Evolutionary conservation across 1,284 basidiomycete genomes (phyloP).

Genomic region (Puccinia coronata): DNA sequence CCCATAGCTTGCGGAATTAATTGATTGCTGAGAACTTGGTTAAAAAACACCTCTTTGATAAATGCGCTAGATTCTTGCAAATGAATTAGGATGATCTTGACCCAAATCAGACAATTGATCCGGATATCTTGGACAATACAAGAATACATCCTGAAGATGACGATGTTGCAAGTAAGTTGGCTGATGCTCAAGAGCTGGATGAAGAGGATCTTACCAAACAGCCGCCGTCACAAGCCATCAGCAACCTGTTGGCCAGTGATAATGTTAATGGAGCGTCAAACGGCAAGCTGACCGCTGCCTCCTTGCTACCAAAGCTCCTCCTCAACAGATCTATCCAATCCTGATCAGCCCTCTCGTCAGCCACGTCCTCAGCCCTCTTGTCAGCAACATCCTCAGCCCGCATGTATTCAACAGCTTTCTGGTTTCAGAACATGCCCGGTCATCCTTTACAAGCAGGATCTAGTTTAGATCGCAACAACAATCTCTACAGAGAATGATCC

Average conservation of each 20-base stretch:
- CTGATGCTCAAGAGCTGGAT: conserved; percentile 91
- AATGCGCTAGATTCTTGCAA: conserved; percentile 86
- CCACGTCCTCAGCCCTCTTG: too few relatives aligned
- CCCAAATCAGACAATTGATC: conserved; percentile 68
- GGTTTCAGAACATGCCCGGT: too few relatives aligned
- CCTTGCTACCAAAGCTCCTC: too few relatives aligned
- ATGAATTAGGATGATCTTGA: conserved; percentile 72
- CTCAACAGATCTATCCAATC: too few relatives aligned
- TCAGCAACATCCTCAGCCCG: too few relatives aligned
- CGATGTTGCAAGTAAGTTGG: conserved; percentile 97
- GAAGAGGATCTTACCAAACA: conserved; percentile 78
- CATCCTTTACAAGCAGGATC: too few relatives aligned
- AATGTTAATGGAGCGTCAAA: too few relatives aligned
- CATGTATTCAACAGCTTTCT: too few relatives aligned
- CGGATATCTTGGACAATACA: conserved; percentile 90
- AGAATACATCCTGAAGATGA: conserved; percentile 98
- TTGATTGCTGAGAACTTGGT: conserved; percentile 77
- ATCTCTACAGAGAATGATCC: too few relatives aligned
- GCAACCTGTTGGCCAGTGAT: conserved; percentile 78
- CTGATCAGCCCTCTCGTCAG: too few relatives aligned
- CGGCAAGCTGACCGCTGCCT: too few relatives aligned
- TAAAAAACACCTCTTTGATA: conserved; percentile 78
- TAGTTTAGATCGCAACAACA: too few relatives aligned
- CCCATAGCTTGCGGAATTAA: conserved; percentile 77
- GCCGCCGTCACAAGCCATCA: conserved; percentile 78